Conservation (phyloP, 208 protist genomes). For the Leishmania aethiopica region DNA sequence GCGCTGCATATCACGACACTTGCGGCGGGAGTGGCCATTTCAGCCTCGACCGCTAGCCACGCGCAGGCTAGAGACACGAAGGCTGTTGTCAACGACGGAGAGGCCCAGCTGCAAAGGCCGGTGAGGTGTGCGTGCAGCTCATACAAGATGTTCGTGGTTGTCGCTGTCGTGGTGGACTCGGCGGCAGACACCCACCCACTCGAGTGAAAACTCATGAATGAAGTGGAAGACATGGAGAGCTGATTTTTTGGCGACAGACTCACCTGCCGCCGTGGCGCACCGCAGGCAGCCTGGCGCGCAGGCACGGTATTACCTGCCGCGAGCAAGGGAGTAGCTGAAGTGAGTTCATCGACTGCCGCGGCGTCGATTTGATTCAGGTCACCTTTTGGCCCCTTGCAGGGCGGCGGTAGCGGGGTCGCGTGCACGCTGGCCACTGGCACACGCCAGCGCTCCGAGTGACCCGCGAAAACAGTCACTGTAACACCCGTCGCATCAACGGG, state of each 20-base stretch:
- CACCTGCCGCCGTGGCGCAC: too few relatives aligned
- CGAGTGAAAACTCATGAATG: background rate
- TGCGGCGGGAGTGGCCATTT: background rate
- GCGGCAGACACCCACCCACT: background rate
- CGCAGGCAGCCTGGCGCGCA: background rate
- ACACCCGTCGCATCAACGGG: conserved; percentile 2
- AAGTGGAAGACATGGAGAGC: background rate
- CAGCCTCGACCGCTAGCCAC: conserved; percentile 15
- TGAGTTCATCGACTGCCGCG: background rate
- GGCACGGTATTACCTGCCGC: background rate
- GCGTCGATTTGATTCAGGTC: conserved; percentile 7
- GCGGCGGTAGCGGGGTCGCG: background rate
- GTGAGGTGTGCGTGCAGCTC: conserved; percentile 18
- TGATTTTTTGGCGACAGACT: background rate
- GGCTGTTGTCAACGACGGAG: conserved; percentile 2
- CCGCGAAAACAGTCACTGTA: conserved; percentile 10
- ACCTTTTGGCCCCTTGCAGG: background rate
- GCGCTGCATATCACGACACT: background rate
- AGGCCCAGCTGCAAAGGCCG: conserved; percentile 17
- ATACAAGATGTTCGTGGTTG: conserved; percentile 14
- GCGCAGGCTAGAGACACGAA: conserved; percentile 12
- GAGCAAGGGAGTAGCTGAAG: background rate
- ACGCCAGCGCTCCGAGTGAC: background rate
- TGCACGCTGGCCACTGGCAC: conserved; percentile 6
- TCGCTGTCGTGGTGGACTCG: background rate